A percentile compares a stretch with the other conserved stretches of the same genome.
phyloP scores from a whole-genome alignment of 2,329 filamentous ascomycete species.

The Westerdykella aurantiaca region DNA sequence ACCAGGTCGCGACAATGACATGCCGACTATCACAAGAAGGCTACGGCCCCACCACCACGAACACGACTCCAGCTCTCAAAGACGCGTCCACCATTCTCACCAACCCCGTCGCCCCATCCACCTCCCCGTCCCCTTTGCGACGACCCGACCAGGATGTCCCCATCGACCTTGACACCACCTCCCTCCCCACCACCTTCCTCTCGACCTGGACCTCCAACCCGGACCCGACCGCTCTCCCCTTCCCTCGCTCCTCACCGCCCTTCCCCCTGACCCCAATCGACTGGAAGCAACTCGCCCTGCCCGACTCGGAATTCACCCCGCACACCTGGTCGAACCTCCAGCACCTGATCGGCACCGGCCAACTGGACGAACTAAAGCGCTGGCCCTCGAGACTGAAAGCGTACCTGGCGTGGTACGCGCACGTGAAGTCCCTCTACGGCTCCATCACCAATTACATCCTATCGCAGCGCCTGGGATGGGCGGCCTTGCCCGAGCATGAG shows the following conservation, averaged over 20 bases:
- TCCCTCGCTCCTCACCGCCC: slow-evolving; percentile 29
- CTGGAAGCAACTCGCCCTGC: slow-evolving; percentile 29
- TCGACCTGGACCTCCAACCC: slow-evolving; percentile 24
- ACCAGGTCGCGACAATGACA: too few relatives aligned
- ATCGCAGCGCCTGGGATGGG: slow-evolving; percentile 51
- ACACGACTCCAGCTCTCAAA: too few relatives aligned
- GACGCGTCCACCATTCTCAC: neutral
- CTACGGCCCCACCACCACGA: too few relatives aligned
- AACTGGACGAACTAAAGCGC: slow-evolving; percentile 53
- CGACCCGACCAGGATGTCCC: neutral
- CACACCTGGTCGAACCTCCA: slow-evolving; percentile 33
- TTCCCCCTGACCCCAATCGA: slow-evolving; percentile 33
- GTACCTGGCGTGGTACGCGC: slow-evolving; percentile 55
- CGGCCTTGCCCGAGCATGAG: slow-evolving; percentile 9
- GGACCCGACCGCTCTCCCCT: slow-evolving; percentile 31
- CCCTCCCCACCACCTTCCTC: slow-evolving; percentile 27
- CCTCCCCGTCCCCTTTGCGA: neutral
- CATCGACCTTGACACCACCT: slow-evolving; percentile 15
- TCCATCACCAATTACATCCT: slow-evolving; percentile 54
- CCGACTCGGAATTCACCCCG: slow-evolving; percentile 28
- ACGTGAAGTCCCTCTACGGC: slow-evolving; percentile 52
- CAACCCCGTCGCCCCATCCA: neutral
- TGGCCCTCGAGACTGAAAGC: slow-evolving; percentile 54
- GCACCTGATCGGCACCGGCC: slow-evolving; percentile 40
- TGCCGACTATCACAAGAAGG: too few relatives aligned